Conservation (phyloP, 1,284 basidiomycete species). For the Ganoderma leucocontextum region DNA sequence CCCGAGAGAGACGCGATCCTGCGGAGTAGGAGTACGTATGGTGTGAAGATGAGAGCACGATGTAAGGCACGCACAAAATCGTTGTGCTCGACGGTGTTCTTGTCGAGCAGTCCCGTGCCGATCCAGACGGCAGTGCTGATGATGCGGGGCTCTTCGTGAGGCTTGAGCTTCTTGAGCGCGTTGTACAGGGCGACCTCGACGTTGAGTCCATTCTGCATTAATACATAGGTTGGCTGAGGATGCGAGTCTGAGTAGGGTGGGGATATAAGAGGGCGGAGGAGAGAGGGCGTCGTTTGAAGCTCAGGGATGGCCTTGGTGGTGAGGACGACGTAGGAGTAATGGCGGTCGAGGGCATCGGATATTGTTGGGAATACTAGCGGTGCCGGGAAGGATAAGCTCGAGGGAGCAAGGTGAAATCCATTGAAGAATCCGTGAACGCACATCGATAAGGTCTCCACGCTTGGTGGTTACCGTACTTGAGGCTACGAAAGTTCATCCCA, state of each 20-base stretch:
- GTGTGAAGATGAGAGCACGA: background rate
- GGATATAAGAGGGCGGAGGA: conserved; percentile 68
- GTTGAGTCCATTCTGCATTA: conserved; percentile 83
- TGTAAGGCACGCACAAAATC: conserved; percentile 52
- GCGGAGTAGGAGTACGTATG: conserved; percentile 5
- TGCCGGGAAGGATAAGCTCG: background rate
- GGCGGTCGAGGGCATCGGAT: conserved; percentile 62
- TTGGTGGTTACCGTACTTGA: conserved; percentile 64
- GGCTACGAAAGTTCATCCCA: conserved; percentile 65
- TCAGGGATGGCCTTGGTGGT: conserved; percentile 83
- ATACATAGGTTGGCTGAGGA: conserved; percentile 66
- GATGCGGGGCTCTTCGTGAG: conserved; percentile 54
- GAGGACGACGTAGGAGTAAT: conserved; percentile 74
- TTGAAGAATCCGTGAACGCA: conserved; percentile 42
- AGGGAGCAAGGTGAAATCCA: background rate
- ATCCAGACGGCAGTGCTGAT: conserved; percentile 65
- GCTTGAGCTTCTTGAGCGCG: conserved; percentile 51
- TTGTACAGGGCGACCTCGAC: conserved; percentile 75
- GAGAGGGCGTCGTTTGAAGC: conserved; percentile 59
- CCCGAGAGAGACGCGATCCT: conserved; percentile 63
- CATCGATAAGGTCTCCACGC: conserved; percentile 72
- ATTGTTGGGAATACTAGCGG: conserved; percentile 64
- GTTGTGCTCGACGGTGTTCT: conserved; percentile 60
- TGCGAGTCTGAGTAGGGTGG: conserved; percentile 55
- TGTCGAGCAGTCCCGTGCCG: conserved; percentile 54